Evolutionary conservation across 2,329 filamentous ascomycete species (phyloP).

Genomic region (Monilinia aucupariae): DNA sequence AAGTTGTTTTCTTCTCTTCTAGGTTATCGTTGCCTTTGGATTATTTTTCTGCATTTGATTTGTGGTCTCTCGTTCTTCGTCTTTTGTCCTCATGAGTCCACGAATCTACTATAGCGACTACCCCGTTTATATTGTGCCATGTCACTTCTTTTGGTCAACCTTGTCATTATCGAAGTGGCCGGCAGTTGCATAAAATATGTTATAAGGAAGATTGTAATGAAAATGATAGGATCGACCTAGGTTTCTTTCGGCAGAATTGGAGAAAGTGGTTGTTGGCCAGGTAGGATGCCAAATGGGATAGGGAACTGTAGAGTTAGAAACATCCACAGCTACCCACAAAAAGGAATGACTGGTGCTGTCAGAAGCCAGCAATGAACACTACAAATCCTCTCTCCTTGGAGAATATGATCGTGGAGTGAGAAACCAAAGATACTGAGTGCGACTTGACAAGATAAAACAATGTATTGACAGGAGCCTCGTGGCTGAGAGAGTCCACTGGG

Average conservation of each 20-base stretch:
- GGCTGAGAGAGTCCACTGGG: no score
- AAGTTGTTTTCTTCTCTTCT: slow-evolving; percentile 35
- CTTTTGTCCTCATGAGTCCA: slow-evolving; percentile 35
- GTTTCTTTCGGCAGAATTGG: not conserved
- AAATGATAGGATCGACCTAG: slow-evolving; percentile 15
- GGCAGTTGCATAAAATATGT: slow-evolving; percentile 22
- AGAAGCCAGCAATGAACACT: slow-evolving; percentile 1
- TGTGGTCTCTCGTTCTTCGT: slow-evolving; percentile 29
- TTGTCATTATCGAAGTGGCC: slow-evolving; percentile 20
- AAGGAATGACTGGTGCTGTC: slow-evolving; percentile 6
- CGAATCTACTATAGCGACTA: slow-evolving; percentile 39
- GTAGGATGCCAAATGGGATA: slow-evolving; percentile 1
- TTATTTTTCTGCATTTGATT: slow-evolving; percentile 29
- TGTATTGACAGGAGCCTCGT: no score
- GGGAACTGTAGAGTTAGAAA: slow-evolving; percentile 13
- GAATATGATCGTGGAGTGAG: not conserved
- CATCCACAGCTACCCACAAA: slow-evolving; percentile 6
- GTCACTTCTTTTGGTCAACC: slow-evolving; percentile 21
- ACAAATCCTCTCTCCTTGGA: not conserved
- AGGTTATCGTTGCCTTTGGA: slow-evolving; percentile 32
- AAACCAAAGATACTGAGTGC: not conserved
- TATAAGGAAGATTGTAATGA: slow-evolving; percentile 19
- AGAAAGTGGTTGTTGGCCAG: not conserved
- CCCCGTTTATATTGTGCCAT: slow-evolving; percentile 32
- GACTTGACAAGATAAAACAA: not conserved